phyloP scores from a whole-genome alignment of 1,284 basidiomycete genomes.

The Trichosporon sp. region DNA sequence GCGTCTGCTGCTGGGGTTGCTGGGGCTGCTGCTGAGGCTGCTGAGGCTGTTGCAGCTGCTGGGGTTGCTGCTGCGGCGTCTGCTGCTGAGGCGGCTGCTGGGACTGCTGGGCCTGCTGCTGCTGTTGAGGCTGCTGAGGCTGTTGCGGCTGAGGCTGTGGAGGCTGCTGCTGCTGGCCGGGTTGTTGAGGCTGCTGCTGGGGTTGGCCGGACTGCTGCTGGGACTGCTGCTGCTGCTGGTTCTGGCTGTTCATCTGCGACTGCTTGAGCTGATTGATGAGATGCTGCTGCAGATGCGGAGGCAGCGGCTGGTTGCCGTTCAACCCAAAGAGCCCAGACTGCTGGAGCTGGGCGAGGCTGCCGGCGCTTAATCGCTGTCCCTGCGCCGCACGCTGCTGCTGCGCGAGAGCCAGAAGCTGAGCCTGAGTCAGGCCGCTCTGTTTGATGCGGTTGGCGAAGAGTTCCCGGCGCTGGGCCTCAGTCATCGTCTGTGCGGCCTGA shows the following conservation, averaged over 20 bases:
- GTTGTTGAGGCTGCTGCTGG: background rate
- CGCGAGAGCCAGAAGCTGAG: constrained; percentile 8
- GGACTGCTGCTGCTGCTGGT: constrained; percentile 7
- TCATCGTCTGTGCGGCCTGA: background rate
- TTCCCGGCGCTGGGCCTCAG: constrained; percentile 4
- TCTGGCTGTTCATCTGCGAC: background rate
- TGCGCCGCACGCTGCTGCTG: constrained; percentile 10
- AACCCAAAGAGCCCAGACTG: constrained; percentile 7
- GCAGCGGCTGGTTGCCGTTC: constrained; percentile 9
- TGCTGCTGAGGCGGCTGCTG: background rate
- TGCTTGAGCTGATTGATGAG: constrained; percentile 14
- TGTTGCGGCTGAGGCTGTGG: background rate
- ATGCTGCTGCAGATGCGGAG: constrained; percentile 17
- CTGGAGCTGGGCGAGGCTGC: constrained; percentile 14
- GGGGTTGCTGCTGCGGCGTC: background rate
- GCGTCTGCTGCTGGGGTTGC: background rate
- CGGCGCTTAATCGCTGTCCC: background rate
- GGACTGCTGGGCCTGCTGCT: background rate
- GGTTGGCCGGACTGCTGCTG: constrained; percentile 1
- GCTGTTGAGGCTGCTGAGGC: constrained; percentile 2
- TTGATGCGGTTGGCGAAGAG: constrained; percentile 9
- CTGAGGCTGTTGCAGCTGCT: background rate
- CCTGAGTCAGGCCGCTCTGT: constrained; percentile 6
- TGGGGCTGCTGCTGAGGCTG: background rate
- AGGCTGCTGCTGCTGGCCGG: background rate